Percentiles rank a stretch among this genome's conserved stretches.
These are phyloP conservation scores for Zopfochytrium polystomum DNA, from an alignment of 371 early-diverging fungal genomes.

Conservation along the genomic window DNA sequence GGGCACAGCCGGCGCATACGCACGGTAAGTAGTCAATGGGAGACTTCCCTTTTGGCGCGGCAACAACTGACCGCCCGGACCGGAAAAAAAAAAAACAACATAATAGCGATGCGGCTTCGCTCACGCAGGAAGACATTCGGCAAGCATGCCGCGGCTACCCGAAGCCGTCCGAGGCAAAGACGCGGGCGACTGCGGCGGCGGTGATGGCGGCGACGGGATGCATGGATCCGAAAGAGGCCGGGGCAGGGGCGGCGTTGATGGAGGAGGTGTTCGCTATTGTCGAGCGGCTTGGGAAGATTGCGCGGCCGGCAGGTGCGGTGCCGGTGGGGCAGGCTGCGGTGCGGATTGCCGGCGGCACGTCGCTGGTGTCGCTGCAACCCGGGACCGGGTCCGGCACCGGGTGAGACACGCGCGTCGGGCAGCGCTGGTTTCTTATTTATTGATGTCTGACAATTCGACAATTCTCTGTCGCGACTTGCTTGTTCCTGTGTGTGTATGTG, in stretches of 20 bases:
- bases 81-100: no score
- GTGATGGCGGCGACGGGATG: conserved; percentile 19
- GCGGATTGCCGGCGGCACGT: no score
- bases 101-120: conserved; percentile 22
- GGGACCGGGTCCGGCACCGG: no score
- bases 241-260: conserved; percentile 15
- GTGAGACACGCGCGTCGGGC: no score
- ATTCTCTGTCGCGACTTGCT: no score
- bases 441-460: no score
- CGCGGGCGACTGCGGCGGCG: conserved; percentile 19
- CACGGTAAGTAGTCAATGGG: conserved; percentile 9
- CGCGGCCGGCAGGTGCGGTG: no score
- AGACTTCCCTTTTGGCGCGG: not conserved
- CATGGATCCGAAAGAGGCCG: conserved; percentile 14
- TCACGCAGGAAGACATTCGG: conserved; percentile 18
- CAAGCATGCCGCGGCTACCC: conserved; percentile 17
- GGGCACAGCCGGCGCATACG: conserved; percentile 21
- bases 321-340: no score
- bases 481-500: no score
- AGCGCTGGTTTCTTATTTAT: no score
- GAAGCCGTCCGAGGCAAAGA: conserved; percentile 25
- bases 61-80: no score
- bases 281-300: conserved; percentile 12
- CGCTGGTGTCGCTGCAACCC: no score
- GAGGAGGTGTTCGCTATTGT: conserved; percentile 20